Evolutionary conservation across 2,329 filamentous ascomycete species (phyloP).

Genomic region (Cercospora sesami): DNA sequence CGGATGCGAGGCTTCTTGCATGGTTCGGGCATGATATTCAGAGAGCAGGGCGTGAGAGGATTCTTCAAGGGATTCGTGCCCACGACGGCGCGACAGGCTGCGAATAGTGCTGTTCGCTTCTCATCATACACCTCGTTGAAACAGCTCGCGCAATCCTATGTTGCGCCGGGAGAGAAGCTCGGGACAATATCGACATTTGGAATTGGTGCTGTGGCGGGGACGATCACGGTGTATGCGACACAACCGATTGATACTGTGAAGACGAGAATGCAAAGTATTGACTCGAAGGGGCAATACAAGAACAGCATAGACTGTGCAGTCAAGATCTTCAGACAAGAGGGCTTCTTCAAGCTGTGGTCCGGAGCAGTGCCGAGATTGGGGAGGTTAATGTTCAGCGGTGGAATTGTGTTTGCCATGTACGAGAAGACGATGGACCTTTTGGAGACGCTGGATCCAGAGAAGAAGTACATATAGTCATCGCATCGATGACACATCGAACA

Average conservation of each 20-base stretch:
- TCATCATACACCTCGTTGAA: constrained; percentile 90
- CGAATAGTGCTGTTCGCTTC: constrained; percentile 90
- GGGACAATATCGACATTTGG: constrained; percentile 84
- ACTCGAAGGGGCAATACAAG: constrained; percentile 76
- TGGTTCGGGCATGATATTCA: constrained; percentile 80
- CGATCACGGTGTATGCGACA: constrained; percentile 79
- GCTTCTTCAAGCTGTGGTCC: constrained; percentile 87
- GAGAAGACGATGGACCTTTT: constrained; percentile 94
- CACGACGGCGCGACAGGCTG: constrained; percentile 89
- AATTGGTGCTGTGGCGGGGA: constrained; percentile 81
- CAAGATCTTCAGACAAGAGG: constrained; percentile 85
- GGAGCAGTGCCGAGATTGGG: constrained; percentile 84
- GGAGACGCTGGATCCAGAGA: constrained; percentile 75
- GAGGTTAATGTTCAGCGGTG: constrained; percentile 83
- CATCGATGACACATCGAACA: not conserved
- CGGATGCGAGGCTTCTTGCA: constrained; percentile 90
- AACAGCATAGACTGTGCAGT: constrained; percentile 83
- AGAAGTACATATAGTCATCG: constrained; percentile 64
- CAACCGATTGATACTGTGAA: constrained; percentile 89
- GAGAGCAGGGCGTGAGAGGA: constrained; percentile 82
- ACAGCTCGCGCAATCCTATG: constrained; percentile 90
- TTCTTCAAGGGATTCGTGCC: constrained; percentile 98
- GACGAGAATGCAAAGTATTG: constrained; percentile 94
- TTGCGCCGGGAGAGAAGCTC: constrained; percentile 90
- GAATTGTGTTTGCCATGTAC: constrained; percentile 97